Percentiles rank a stretch among this genome's conserved stretches.
Conservation (phyloP, 352 stramenopile genomes). For the Lagenidium giganteum region DNA sequence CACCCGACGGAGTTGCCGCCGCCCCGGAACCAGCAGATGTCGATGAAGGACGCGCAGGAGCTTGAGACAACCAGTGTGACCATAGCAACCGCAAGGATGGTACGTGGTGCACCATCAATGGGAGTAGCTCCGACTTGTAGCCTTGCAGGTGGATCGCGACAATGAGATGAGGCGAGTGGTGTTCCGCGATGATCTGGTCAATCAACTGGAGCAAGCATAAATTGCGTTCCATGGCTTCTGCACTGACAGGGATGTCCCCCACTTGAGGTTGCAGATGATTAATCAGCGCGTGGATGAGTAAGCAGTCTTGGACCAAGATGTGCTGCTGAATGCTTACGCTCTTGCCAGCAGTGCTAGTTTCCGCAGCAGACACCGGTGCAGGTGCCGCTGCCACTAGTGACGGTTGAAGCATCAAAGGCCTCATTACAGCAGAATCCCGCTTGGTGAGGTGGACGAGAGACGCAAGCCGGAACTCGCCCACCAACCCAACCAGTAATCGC, state of each 20-base stretch:
- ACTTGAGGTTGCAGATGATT: constrained; percentile 15
- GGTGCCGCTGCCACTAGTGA: too few species aligned
- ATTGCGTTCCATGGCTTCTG: constrained; percentile 1
- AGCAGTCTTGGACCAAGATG: constrained; percentile 35
- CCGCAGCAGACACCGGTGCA: too few species aligned
- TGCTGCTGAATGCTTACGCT: constrained; percentile 33
- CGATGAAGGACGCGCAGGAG: too few species aligned
- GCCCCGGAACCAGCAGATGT: too few species aligned
- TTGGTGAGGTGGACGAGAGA: constrained; percentile 34
- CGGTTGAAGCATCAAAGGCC: too few species aligned
- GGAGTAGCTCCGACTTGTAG: constrained; percentile 24
- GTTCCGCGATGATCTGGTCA: constrained; percentile 27
- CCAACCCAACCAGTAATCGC: constrained; percentile 25
- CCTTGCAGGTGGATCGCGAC: constrained; percentile 32
- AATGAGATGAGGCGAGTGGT: constrained; percentile 21
- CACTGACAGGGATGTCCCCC: neutral
- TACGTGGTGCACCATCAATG: constrained; percentile 22
- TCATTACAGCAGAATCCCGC: too few species aligned
- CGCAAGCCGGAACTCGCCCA: constrained; percentile 31
- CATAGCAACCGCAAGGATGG: constrained; percentile 36
- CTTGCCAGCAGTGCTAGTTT: too few species aligned
- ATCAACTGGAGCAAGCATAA: constrained; percentile 21
- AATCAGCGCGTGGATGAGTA: constrained; percentile 32
- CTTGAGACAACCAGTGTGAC: constrained; percentile 48
- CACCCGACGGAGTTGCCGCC: too few species aligned